A percentile compares a stretch with the other conserved stretches of the same genome.
These are phyloP conservation scores for Fragaria vesca DNA, from an alignment of 306 rosid species.

Conservation along the genomic window DNA sequence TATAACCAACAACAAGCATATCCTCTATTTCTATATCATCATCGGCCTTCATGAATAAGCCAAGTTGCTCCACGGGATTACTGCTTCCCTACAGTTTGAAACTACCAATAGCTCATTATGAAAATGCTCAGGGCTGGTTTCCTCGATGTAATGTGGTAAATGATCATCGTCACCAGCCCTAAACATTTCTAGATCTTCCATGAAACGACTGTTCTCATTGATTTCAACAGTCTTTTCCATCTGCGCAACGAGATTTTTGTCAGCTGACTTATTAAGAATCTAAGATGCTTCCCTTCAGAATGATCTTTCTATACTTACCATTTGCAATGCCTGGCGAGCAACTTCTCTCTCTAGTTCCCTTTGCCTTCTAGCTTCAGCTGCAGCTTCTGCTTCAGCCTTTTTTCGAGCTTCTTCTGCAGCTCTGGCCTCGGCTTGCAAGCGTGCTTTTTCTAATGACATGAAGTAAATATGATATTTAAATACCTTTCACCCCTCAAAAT, in stretches of 20 bases:
- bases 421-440: no score
- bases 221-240: constrained; percentile 93
- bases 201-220: constrained; percentile 68
- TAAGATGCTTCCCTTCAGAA: constrained; percentile 6
- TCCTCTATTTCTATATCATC: constrained; percentile 81
- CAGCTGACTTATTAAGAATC: constrained; percentile 15
- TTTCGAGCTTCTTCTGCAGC: constrained; percentile 21
- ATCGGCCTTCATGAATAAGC: constrained; percentile 75
- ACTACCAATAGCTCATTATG: constrained; percentile 57
- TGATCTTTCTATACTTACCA: constrained; percentile 38
- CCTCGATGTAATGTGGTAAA: constrained; percentile 54
- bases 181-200: constrained; percentile 87
- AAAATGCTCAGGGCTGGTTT: constrained; percentile 49
- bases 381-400: constrained; percentile 80
- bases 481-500: no score
- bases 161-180: constrained; percentile 47
- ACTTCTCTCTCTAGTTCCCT: constrained; percentile 94
- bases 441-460: no score
- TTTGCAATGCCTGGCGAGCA: constrained; percentile 82
- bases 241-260: constrained; percentile 33
- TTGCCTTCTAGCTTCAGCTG: constrained; percentile 69
- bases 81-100: constrained; percentile 61
- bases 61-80: constrained; percentile 77
- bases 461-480: no score
- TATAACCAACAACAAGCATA: no score